Evolutionary conservation across 176 grass and related monocot species (phyloP).

Genomic region (Zea mays): DNA sequence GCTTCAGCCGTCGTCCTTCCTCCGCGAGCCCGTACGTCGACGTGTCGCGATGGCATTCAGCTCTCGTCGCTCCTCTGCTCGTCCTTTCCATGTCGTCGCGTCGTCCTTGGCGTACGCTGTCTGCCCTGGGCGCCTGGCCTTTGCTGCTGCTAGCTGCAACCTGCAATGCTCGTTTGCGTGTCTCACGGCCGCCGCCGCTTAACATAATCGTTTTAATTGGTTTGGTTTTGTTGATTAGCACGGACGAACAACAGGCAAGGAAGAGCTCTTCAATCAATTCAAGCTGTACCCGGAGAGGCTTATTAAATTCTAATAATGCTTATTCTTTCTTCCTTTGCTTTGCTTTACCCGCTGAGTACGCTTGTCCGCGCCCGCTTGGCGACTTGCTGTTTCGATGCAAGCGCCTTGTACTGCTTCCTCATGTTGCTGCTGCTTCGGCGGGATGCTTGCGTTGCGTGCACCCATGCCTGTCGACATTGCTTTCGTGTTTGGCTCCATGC

Average conservation of each 20-base stretch:
- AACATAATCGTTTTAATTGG: not conserved
- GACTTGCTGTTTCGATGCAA: conserved; percentile 40
- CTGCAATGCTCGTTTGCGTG: not conserved
- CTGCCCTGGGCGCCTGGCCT: not conserved
- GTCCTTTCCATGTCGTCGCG: conserved; percentile 2
- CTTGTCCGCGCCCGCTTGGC: conserved; percentile 46
- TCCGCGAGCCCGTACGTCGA: conserved; percentile 70
- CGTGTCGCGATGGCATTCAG: conserved; percentile 59
- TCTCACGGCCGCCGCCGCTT: conserved; percentile 3
- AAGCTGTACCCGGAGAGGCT: conserved; percentile 32
- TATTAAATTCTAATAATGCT: conserved; percentile 36
- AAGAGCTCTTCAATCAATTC: not conserved
- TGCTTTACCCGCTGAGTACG: not conserved
- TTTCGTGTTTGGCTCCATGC: not conserved
- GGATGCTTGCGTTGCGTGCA: conserved; percentile 40
- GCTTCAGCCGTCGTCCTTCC: conserved; percentile 70
- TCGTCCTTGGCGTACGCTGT: not conserved
- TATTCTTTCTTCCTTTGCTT: not conserved
- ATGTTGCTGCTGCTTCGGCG: conserved; percentile 49
- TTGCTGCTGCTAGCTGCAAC: not conserved
- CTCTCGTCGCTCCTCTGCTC: not conserved
- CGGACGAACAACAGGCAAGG: not conserved
- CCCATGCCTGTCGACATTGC: not conserved
- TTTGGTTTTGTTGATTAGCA: not conserved
- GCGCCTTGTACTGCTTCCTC: conserved; percentile 45